Evolutionary conservation across 2,329 filamentous ascomycete genomes (phyloP), one percentile per base, ranked within the genome.

Genomic region (Pyrenochaeta sp.): DNA sequence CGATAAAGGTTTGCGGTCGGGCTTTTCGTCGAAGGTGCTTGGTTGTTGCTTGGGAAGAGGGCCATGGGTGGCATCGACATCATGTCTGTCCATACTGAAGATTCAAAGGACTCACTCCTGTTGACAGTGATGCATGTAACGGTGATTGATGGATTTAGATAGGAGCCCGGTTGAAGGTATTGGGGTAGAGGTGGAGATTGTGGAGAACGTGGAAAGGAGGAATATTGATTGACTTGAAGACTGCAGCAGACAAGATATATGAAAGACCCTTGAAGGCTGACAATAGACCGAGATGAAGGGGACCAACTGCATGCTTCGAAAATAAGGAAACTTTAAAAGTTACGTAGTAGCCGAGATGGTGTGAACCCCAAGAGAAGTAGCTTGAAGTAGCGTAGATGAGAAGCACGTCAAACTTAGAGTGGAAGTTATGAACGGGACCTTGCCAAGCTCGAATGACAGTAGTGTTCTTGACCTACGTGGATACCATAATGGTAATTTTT

Each of bases 51-150:
- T 46, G 44, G 46, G 41, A 36, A 29, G 19, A 37, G 48, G 32
- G 51, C 51, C 48, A 30, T 50, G 37, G 44, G 46, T 26, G 41
- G 37, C 36, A 29, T 27, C 22, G 39, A 44, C 31, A 46, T 45
- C 51, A 51, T 51, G 39, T 24, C 31, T 43, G 37, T 51, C 45
- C 58, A 61, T 61, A 14, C 44, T 44, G 35, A 40, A 28, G 24
- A 37, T 18, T 9, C 34, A 29, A 47, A 46, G 38, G 44, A 54
- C 42, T 46, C 42, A 55, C 51, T 38, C 27, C 20, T 50, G 39
- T 30, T 43, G 38, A 24, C 42, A 35, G 20, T 29, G 7, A 31
- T 26, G 19, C 7, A 29, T 38, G 11, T 24, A 29, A n/a, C n/a
- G 17, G 5, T 21, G 19, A 8, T 15, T 15, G 29, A 15, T 13